Percentiles rank a stretch among this genome's conserved stretches.
Conservation (phyloP, 202 grass and related monocot species). For the Eragrostis tef region DNA sequence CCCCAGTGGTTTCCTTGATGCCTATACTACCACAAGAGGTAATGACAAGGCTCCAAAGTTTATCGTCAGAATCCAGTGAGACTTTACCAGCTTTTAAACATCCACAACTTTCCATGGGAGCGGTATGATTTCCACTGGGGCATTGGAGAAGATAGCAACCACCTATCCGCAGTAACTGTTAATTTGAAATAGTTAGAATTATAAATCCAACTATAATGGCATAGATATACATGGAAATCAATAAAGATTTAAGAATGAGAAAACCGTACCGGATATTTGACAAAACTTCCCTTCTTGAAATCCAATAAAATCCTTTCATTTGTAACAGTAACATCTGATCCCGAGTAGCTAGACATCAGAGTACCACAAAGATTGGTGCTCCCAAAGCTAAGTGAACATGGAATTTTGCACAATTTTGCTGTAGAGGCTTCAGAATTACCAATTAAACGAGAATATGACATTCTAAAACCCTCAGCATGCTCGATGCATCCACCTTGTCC, state of each 20-base stretch:
- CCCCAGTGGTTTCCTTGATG: constrained; percentile 40
- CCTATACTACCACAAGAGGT: constrained; percentile 50
- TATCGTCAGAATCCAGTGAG: constrained; percentile 57
- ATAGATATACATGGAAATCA: constrained; percentile 10
- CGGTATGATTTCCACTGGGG: constrained; percentile 36
- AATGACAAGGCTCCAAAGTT: constrained; percentile 61
- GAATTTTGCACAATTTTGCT: constrained; percentile 47
- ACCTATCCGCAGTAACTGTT: constrained; percentile 66
- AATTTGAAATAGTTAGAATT: constrained; percentile 30
- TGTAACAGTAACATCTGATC: constrained; percentile 43
- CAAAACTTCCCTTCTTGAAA: constrained; percentile 61
- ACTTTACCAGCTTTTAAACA: constrained; percentile 56
- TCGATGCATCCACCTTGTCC: constrained; percentile 49
- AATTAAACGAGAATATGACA: constrained; percentile 46
- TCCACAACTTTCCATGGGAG: constrained; percentile 48
- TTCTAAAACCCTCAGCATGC: constrained; percentile 54
- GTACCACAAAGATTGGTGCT: constrained; percentile 49
- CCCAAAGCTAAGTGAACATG: constrained; percentile 60
- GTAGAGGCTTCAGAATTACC: constrained; percentile 44
- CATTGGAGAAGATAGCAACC: constrained; percentile 86
- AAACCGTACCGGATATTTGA: constrained; percentile 63
- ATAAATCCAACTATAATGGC: constrained; percentile 16
- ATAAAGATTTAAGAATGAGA: constrained; percentile 18
- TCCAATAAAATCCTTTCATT: constrained; percentile 69
- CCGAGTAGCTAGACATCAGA: constrained; percentile 46